Percentiles rank a stretch among this genome's conserved stretches.
Conservation (phyloP, 2,329 filamentous ascomycete species). For the Fusarium heterosporum region DNA sequence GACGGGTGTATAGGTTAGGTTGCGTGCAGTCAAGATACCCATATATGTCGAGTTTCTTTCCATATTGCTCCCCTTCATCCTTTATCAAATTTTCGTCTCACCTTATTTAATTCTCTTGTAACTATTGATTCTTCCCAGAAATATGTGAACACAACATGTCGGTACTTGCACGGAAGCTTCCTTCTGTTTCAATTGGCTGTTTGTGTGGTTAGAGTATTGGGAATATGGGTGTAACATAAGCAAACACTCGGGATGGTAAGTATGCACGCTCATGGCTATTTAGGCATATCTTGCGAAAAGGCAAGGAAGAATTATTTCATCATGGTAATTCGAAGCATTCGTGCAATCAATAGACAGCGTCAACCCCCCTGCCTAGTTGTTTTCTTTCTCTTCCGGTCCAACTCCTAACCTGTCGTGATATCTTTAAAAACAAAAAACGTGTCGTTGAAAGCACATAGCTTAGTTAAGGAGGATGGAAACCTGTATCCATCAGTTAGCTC, state of each 20-base stretch:
- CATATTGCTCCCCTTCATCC: constrained; percentile 1
- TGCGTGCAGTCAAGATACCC: constrained; percentile 10
- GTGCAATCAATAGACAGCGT: constrained; percentile 23
- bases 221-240: constrained; percentile 25
- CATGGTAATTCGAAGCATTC: constrained; percentile 14
- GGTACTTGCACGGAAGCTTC: constrained; percentile 8
- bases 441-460: constrained; percentile 40
- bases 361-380: constrained; percentile 12
- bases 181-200: constrained; percentile 6
- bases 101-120: constrained; percentile 2
- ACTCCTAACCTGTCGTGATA: constrained; percentile 42
- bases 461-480: constrained; percentile 54
- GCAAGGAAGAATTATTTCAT: constrained; percentile 22
- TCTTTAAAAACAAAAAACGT: constrained; percentile 33
- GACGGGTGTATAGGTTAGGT: background rate
- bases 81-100: constrained; percentile 3
- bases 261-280: background rate
- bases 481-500: constrained; percentile 37
- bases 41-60: background rate
- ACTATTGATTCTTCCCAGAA: background rate
- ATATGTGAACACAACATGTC: background rate
- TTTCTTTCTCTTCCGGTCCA: constrained; percentile 23
- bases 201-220: background rate
- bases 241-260: background rate
- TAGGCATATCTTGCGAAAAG: constrained; percentile 11